Conservation (phyloP, 108 stramenopile species). For the Pseudonitzschia pungens region DNA sequence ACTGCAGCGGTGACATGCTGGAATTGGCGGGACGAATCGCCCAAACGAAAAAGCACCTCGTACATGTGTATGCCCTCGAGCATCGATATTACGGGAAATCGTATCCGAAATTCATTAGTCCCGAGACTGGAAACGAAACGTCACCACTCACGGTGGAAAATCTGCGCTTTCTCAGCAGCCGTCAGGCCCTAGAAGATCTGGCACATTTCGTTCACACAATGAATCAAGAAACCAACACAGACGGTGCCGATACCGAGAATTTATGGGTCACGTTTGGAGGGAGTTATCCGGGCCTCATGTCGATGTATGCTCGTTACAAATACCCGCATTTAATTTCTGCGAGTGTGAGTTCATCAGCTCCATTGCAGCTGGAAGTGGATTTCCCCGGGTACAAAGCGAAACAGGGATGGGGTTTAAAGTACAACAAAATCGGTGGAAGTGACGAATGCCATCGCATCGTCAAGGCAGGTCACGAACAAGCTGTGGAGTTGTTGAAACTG, state of each 20-base stretch:
- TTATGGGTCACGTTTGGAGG: slow-evolving; percentile 89
- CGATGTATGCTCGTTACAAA: slow-evolving; percentile 79
- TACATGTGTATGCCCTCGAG: slow-evolving; percentile 80
- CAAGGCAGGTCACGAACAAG: slow-evolving; percentile 61
- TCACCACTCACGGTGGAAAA: slow-evolving; percentile 48
- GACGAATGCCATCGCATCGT: slow-evolving; percentile 63
- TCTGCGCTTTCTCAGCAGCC: slow-evolving; percentile 63
- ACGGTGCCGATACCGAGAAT: background rate
- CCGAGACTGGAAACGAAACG: background rate
- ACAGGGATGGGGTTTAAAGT: slow-evolving; percentile 62
- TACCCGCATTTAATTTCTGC: slow-evolving; percentile 81
- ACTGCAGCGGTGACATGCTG: slow-evolving; percentile 90
- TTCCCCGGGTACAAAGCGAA: slow-evolving; percentile 79
- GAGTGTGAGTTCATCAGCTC: slow-evolving; percentile 83
- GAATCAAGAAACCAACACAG: slow-evolving; percentile 12
- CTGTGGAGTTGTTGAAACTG: slow-evolving; percentile 32
- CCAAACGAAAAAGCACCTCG: slow-evolving; percentile 24
- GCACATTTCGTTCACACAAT: slow-evolving; percentile 58
- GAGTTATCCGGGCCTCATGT: slow-evolving; percentile 86
- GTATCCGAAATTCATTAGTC: slow-evolving; percentile 45
- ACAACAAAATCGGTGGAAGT: slow-evolving; percentile 72
- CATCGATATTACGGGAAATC: slow-evolving; percentile 91
- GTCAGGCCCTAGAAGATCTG: slow-evolving; percentile 85
- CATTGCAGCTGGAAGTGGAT: slow-evolving; percentile 74
- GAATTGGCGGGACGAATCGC: slow-evolving; percentile 51